Evolutionary conservation across 2,329 filamentous ascomycete species (phyloP).

Genomic region (Neofusicoccum sp.): DNA sequence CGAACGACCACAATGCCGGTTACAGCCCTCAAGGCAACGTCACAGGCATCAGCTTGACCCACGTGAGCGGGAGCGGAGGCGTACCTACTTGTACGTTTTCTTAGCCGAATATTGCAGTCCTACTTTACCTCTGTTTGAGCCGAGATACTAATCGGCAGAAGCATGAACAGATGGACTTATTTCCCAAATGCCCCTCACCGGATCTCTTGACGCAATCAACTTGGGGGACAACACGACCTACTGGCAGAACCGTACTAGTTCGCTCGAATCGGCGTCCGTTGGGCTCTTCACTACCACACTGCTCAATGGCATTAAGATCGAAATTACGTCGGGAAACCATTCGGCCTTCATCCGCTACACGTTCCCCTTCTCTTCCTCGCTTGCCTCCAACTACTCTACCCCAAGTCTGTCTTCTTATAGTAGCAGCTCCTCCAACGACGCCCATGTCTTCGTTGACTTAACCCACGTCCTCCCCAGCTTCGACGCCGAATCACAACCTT

Average conservation of each 20-base stretch:
- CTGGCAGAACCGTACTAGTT: slow-evolving; percentile 38
- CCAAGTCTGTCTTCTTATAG: slow-evolving; percentile 19
- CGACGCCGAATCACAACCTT: slow-evolving; percentile 29
- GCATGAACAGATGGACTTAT: slow-evolving; percentile 44
- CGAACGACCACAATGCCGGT: slow-evolving; percentile 45
- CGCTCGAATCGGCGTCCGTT: slow-evolving; percentile 37
- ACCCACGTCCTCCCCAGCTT: slow-evolving; percentile 51
- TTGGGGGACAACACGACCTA: slow-evolving; percentile 47
- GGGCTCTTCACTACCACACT: slow-evolving; percentile 41
- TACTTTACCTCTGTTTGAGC: background rate
- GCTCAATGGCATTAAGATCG: slow-evolving; percentile 37
- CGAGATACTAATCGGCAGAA: slow-evolving; percentile 4
- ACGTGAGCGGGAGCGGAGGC: slow-evolving; percentile 34
- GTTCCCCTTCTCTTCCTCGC: slow-evolving; percentile 36
- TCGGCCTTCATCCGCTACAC: slow-evolving; percentile 42
- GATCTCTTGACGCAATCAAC: slow-evolving; percentile 44
- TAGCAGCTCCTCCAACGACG: slow-evolving; percentile 30
- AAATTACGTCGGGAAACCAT: slow-evolving; percentile 41
- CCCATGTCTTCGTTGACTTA: slow-evolving; percentile 50
- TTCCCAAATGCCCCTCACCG: slow-evolving; percentile 45
- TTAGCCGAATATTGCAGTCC: too few species aligned
- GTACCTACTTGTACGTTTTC: slow-evolving; percentile 20
- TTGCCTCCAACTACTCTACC: background rate
- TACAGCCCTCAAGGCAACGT: slow-evolving; percentile 45
- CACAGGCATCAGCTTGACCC: slow-evolving; percentile 43